phyloP scores from a whole-genome alignment of 495 filamentous ascomycete genomes.

The Hyaloscypha finlandica region DNA sequence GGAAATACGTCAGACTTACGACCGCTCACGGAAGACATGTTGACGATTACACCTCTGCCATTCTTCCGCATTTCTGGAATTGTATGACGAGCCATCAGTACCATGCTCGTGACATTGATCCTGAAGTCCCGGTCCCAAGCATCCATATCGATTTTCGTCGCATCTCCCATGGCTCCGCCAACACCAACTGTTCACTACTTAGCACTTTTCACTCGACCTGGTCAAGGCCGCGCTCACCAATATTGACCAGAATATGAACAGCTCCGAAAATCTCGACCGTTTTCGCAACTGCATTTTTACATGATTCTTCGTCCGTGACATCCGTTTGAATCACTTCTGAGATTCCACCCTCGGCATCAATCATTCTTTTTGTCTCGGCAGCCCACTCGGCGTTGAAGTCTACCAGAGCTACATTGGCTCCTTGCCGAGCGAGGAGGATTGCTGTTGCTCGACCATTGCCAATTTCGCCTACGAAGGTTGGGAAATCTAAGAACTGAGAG shows the following conservation, averaged over 20 bases:
- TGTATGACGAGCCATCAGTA: conserved; percentile 55
- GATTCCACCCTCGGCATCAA: conserved; percentile 42
- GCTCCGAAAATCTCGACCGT: conserved; percentile 32
- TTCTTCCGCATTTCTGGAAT: conserved; percentile 57
- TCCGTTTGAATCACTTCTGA: conserved; percentile 35
- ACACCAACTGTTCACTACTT: conserved; percentile 55
- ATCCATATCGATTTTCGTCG: conserved; percentile 54
- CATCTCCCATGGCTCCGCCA: conserved; percentile 52
- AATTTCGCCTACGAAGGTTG: conserved; percentile 30
- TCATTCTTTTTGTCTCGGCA: conserved; percentile 49
- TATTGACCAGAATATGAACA: conserved; percentile 36
- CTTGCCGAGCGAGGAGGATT: conserved; percentile 57
- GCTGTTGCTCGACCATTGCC: conserved; percentile 62
- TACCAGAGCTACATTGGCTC: conserved; percentile 54
- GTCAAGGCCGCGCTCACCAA: conserved; percentile 18
- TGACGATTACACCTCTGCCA: conserved; percentile 53
- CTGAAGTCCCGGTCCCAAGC: conserved; percentile 54
- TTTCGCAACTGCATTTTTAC: conserved; percentile 28
- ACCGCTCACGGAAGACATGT: conserved; percentile 59
- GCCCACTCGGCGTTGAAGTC: conserved; percentile 52
- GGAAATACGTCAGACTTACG: conserved; percentile 32
- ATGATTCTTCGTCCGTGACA: conserved; percentile 35
- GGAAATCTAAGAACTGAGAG: no score
- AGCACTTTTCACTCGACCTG: conserved; percentile 25
- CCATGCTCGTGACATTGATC: conserved; percentile 61